Percentiles rank a stretch among this genome's conserved stretches.
These are phyloP conservation scores for Thyridium curvatum DNA, from an alignment of 2,329 filamentous ascomycete genomes.

Conservation along the genomic window DNA sequence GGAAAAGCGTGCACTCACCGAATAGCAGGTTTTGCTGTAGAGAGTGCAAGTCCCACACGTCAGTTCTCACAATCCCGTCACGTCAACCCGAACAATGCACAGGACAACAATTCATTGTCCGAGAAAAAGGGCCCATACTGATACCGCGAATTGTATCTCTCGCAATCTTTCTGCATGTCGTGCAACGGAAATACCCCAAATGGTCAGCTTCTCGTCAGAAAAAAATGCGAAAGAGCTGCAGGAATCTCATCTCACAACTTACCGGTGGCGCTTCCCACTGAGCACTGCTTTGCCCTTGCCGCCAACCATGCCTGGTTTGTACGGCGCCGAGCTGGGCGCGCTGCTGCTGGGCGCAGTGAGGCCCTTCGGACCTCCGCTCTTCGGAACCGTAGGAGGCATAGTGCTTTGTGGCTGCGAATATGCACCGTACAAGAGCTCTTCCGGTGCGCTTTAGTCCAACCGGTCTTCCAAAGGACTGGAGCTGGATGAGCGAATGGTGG, in stretches of 20 bases:
- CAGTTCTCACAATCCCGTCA: too few species aligned
- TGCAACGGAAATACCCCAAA: too few species aligned
- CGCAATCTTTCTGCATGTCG: conserved; percentile 34
- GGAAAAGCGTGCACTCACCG: conserved; percentile 29
- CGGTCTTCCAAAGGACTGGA: too few species aligned
- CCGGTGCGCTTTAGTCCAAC: too few species aligned
- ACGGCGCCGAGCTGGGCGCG: too few species aligned
- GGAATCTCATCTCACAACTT: too few species aligned
- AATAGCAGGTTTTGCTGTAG: conserved; percentile 46
- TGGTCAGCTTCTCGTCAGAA: too few species aligned
- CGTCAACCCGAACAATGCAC: conserved; percentile 6
- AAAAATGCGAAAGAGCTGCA: too few species aligned
- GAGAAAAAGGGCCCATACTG: conserved; percentile 30
- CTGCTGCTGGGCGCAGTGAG: not conserved
- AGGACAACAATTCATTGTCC: not conserved
- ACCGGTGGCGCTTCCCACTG: conserved; percentile 19
- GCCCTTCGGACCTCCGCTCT: not conserved
- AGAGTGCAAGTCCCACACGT: conserved; percentile 3
- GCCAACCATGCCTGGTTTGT: conserved; percentile 1
- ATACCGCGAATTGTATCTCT: conserved; percentile 43
- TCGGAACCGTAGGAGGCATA: not conserved
- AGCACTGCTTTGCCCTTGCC: conserved; percentile 8
- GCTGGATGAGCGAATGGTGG: too few species aligned
- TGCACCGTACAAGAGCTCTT: too few species aligned
- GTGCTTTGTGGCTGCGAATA: not conserved